Evolutionary conservation across 176 grass and related monocot species (phyloP).

Genomic region (Avena insularis): DNA sequence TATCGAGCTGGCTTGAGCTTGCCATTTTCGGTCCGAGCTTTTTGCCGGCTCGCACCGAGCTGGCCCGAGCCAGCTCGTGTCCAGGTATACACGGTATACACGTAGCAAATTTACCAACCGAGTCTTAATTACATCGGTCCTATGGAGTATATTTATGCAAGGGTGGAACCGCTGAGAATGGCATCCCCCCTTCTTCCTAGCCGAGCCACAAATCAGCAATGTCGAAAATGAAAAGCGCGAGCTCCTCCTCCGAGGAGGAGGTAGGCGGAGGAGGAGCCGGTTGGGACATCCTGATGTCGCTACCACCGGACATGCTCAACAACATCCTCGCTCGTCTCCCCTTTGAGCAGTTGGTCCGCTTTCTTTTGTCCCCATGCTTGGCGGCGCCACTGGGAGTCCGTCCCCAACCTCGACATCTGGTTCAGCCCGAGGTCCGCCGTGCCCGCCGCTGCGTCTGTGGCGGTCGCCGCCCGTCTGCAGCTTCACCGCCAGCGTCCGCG

Average conservation of each 20-base stretch:
- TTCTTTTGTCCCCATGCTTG: too few relatives aligned
- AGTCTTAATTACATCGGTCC: too few relatives aligned
- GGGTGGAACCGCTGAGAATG: too few relatives aligned
- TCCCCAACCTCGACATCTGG: neutral
- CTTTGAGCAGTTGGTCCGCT: neutral
- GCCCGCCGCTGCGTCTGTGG: neutral
- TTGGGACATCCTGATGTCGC: neutral
- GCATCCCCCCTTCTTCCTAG: too few relatives aligned
- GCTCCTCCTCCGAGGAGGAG: neutral
- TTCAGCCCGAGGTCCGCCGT: neutral
- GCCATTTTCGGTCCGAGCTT: too few relatives aligned
- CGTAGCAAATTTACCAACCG: too few relatives aligned
- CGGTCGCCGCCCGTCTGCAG: neutral
- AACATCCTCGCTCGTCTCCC: neutral
- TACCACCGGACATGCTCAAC: neutral
- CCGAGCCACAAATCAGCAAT: neutral
- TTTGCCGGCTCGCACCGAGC: too few relatives aligned
- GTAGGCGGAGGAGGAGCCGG: neutral
- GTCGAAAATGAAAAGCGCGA: neutral
- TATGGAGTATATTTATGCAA: too few relatives aligned
- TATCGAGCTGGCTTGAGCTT: too few relatives aligned
- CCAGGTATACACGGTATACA: too few relatives aligned
- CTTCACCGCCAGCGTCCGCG: neutral
- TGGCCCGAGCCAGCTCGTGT: too few relatives aligned
- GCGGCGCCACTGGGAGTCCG: constrained; percentile 21